These are phyloP conservation scores for Spathaspora hagerdaliae DNA, from an alignment of 805 yeast species.

Conservation along the genomic window DNA sequence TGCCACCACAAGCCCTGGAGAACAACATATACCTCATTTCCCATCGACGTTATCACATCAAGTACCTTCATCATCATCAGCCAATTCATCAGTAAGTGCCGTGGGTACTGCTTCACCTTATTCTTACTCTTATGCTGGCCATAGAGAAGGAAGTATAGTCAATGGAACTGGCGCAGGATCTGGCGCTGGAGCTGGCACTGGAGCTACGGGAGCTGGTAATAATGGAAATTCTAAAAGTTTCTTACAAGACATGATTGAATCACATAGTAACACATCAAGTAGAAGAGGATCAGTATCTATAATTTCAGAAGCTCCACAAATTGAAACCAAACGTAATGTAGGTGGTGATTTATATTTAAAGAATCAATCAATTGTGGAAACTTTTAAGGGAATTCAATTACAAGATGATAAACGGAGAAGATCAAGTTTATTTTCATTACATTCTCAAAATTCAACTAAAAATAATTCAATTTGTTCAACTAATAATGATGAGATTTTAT, in stretches of 20 bases:
- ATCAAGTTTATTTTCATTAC: constrained; percentile 23
- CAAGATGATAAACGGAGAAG: constrained; percentile 37
- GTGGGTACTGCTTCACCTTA: constrained; percentile 12
- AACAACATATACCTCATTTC: constrained; percentile 9
- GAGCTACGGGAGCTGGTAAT: background rate
- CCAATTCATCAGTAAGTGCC: constrained; percentile 8
- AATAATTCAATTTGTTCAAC: constrained; percentile 10
- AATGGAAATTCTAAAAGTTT: constrained; percentile 12
- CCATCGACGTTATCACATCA: constrained; percentile 18
- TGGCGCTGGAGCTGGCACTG: constrained; percentile 13
- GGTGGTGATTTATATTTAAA: constrained; percentile 41
- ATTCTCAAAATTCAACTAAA: constrained; percentile 3
- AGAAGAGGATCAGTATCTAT: constrained; percentile 25
- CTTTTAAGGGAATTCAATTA: constrained; percentile 40
- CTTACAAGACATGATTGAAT: constrained; percentile 32
- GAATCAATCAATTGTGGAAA: constrained; percentile 39
- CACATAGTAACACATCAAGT: constrained; percentile 19
- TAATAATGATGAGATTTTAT: constrained; percentile 10
- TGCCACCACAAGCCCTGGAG: background rate
- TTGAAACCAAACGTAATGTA: constrained; percentile 43
- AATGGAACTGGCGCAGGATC: too few species aligned
- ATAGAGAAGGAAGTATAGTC: constrained; percentile 18
- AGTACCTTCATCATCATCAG: constrained; percentile 5
- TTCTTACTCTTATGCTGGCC: constrained; percentile 18
- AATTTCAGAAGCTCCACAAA: constrained; percentile 34